Conservation (phyloP, 345 rosid species). For the Boechera divaricarpa region DNA sequence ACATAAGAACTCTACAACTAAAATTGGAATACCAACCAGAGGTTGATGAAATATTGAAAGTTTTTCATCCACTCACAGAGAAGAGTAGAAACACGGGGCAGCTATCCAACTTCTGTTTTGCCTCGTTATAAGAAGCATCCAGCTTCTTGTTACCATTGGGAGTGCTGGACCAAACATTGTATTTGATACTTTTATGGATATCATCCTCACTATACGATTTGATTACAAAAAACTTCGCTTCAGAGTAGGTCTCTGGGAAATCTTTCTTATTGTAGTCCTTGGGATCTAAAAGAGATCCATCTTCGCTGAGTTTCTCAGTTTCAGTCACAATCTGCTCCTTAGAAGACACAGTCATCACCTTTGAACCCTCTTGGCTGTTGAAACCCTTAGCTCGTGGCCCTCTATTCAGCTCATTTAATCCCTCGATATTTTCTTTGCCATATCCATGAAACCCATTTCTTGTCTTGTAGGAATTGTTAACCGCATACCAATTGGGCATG, state of each 20-base stretch:
- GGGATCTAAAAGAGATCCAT: conserved; percentile 45
- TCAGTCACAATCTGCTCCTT: conserved; percentile 30
- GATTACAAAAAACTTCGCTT: conserved; percentile 72
- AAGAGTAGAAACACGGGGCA: conserved; percentile 76
- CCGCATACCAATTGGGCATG: conserved; percentile 61
- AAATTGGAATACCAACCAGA: neutral
- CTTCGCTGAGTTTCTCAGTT: conserved; percentile 46
- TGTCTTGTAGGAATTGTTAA: conserved; percentile 54
- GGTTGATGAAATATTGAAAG: neutral
- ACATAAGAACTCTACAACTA: neutral
- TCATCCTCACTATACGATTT: conserved; percentile 88
- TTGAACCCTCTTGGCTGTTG: conserved; percentile 52
- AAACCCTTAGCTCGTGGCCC: conserved; percentile 81
- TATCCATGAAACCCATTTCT: conserved; percentile 49
- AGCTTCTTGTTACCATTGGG: conserved; percentile 80
- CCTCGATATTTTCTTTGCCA: conserved; percentile 71
- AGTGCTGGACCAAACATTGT: conserved; percentile 84
- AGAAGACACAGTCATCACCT: neutral
- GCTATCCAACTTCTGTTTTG: conserved; percentile 55
- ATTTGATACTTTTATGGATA: conserved; percentile 82
- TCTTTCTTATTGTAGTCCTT: conserved; percentile 60
- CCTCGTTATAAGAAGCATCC: conserved; percentile 65
- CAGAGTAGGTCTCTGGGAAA: conserved; percentile 55
- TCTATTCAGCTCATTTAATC: conserved; percentile 75
- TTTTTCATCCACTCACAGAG: conserved; percentile 57